phyloP scores from a whole-genome alignment of 2,329 filamentous ascomycete species.

The Aquanectria penicillioides region DNA sequence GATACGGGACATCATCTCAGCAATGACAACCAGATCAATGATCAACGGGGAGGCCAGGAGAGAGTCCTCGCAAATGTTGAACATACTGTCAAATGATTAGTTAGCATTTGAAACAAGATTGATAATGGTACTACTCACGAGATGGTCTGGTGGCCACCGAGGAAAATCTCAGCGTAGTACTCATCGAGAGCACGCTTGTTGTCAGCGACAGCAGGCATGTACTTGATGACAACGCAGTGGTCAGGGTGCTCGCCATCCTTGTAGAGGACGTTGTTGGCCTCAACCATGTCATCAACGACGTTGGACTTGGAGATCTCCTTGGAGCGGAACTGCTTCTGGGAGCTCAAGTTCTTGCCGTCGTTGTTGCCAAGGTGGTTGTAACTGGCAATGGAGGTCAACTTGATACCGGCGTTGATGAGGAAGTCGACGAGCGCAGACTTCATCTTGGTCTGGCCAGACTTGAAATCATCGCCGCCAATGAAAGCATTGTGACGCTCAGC shows the following conservation, averaged over 20 bases:
- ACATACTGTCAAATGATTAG: slow-evolving; percentile 70
- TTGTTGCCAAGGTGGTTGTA: slow-evolving; percentile 99
- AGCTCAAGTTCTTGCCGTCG: slow-evolving; percentile 98
- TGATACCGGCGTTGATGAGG: slow-evolving; percentile 97
- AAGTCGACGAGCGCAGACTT: slow-evolving; percentile 99
- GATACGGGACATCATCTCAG: slow-evolving; percentile 99
- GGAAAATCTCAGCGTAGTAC: slow-evolving; percentile 99
- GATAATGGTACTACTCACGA: slow-evolving; percentile 61
- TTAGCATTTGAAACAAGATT: background rate
- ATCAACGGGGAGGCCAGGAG: slow-evolving; percentile 95
- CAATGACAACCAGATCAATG: slow-evolving; percentile 91
- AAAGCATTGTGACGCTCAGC: slow-evolving; percentile 89
- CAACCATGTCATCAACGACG: slow-evolving; percentile 99
- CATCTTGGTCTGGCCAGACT: slow-evolving; percentile 99
- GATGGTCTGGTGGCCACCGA: slow-evolving; percentile 98
- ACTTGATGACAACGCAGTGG: slow-evolving; percentile 99
- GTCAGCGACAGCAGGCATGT: slow-evolving; percentile 98
- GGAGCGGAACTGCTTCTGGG: slow-evolving; percentile 97
- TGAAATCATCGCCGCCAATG: slow-evolving; percentile 99
- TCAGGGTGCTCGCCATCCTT: slow-evolving; percentile 93
- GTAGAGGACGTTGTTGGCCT: slow-evolving; percentile 92
- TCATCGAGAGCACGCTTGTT: slow-evolving; percentile 99
- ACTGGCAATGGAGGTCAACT: slow-evolving; percentile 96
- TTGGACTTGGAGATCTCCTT: slow-evolving; percentile 99
- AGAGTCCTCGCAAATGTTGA: slow-evolving; percentile 99